A percentile compares a stretch with the other conserved stretches of the same genome.
Evolutionary conservation across 305 asterid species (phyloP).

Genomic region (Fraxinus latifolia): DNA sequence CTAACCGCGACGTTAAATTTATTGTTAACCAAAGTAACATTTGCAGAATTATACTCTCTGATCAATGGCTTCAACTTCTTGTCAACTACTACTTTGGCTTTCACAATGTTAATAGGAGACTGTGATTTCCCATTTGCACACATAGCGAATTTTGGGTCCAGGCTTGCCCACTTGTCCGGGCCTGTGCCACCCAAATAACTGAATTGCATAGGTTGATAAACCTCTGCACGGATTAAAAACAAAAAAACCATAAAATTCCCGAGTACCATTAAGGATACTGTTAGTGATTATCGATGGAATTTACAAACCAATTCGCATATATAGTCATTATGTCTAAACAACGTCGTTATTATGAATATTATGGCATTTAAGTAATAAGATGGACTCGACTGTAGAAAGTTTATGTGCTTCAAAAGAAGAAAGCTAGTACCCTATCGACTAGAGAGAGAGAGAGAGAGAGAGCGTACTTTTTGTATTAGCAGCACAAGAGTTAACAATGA

Average conservation of each 20-base stretch:
- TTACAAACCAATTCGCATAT: neutral
- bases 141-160: constrained; percentile 61
- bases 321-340: neutral
- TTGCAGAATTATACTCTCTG: constrained; percentile 43
- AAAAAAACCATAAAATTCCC: neutral
- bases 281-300: neutral
- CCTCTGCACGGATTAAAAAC: constrained; percentile 24
- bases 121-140: constrained; percentile 66
- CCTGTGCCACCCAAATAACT: constrained; percentile 70
- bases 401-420: neutral
- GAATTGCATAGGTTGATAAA: constrained; percentile 34
- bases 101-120: constrained; percentile 66
- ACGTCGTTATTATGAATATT: neutral
- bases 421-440: neutral
- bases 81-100: constrained; percentile 34
- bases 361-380: neutral
- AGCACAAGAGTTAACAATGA: neutral
- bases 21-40: constrained; percentile 71
- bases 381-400: neutral
- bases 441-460: constrained; percentile 1
- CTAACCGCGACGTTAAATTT: constrained; percentile 73
- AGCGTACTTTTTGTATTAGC: constrained; percentile 28
- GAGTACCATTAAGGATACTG: neutral
- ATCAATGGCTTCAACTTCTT: constrained; percentile 57
- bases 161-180: constrained; percentile 68